These are phyloP conservation scores for Aspergillus pseudoterreus DNA, from an alignment of 2,329 filamentous ascomycete species.

Conservation along the genomic window DNA sequence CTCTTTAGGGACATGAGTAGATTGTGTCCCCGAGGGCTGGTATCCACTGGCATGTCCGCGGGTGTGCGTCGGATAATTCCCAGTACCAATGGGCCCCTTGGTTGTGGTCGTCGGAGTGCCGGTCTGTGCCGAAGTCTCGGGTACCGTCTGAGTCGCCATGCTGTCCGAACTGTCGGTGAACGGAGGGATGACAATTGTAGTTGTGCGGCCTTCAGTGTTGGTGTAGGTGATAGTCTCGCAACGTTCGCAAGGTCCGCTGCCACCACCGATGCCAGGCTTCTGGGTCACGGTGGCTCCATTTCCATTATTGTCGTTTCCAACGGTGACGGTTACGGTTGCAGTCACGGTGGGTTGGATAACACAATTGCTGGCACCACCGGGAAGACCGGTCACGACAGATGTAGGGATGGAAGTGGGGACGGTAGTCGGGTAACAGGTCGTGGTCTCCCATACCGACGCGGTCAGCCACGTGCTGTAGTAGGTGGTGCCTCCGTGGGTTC, in stretches of 20 bases:
- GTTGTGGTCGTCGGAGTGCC: background rate
- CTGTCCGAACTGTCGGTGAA: background rate
- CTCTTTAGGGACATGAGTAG: background rate
- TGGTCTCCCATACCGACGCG: conserved; percentile 26
- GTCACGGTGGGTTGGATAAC: conserved; percentile 7
- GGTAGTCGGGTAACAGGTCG: conserved; percentile 25
- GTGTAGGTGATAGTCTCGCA: conserved; percentile 28
- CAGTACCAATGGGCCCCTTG: background rate
- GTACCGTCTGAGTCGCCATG: background rate
- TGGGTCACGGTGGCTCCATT: background rate
- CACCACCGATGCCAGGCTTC: background rate
- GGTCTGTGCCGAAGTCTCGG: background rate
- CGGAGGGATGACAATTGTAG: conserved; percentile 25
- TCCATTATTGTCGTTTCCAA: background rate
- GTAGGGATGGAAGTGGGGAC: conserved; percentile 4
- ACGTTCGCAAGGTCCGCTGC: conserved; percentile 11
- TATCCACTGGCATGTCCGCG: background rate
- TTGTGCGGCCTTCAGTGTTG: conserved; percentile 20
- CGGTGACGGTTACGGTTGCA: conserved; percentile 15
- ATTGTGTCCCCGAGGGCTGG: background rate
- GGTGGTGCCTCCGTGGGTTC: conserved; percentile 23
- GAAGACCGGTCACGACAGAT: conserved; percentile 2
- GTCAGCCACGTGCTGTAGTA: conserved; percentile 33
- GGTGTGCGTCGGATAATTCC: background rate
- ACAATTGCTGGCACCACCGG: background rate